phyloP scores from a whole-genome alignment of 2,329 filamentous ascomycete species.

The Phoma sp. region DNA sequence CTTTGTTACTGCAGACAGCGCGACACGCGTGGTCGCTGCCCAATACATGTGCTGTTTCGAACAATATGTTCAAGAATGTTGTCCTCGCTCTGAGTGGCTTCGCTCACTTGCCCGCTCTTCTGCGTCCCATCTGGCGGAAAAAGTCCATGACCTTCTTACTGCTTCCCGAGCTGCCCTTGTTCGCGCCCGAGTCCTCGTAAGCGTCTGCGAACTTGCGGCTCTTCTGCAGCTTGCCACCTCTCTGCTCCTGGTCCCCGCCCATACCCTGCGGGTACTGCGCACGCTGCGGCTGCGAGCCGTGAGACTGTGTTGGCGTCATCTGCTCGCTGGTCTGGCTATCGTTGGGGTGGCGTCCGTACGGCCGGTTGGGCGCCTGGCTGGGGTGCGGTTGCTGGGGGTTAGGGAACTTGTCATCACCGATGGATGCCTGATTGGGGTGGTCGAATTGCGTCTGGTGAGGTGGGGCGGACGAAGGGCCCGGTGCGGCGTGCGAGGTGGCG shows the following conservation, averaged over 20 bases:
- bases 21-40: background rate
- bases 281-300: conserved; percentile 26
- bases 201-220: conserved; percentile 87
- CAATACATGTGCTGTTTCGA: conserved; percentile 7
- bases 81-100: background rate
- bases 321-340: conserved; percentile 48
- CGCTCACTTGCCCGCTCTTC: conserved; percentile 14
- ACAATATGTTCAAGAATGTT: conserved; percentile 11
- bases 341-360: conserved; percentile 38
- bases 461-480: conserved; percentile 44
- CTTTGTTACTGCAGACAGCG: conserved; percentile 3
- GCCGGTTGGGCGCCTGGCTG: conserved; percentile 26
- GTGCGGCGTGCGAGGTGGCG: conserved; percentile 20
- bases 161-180: conserved; percentile 64
- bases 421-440: conserved; percentile 28
- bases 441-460: conserved; percentile 47
- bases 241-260: conserved; percentile 37
- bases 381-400: conserved; percentile 43
- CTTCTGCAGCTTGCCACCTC: conserved; percentile 73
- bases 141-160: conserved; percentile 97
- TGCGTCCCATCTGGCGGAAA: conserved; percentile 77
- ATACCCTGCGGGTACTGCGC: conserved; percentile 51
- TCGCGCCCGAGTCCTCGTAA: conserved; percentile 68
- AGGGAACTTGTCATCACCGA: conserved; percentile 48
- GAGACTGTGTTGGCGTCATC: conserved; percentile 22